Conservation (phyloP, 495 filamentous ascomycete species). For the Niebla homalea region DNA sequence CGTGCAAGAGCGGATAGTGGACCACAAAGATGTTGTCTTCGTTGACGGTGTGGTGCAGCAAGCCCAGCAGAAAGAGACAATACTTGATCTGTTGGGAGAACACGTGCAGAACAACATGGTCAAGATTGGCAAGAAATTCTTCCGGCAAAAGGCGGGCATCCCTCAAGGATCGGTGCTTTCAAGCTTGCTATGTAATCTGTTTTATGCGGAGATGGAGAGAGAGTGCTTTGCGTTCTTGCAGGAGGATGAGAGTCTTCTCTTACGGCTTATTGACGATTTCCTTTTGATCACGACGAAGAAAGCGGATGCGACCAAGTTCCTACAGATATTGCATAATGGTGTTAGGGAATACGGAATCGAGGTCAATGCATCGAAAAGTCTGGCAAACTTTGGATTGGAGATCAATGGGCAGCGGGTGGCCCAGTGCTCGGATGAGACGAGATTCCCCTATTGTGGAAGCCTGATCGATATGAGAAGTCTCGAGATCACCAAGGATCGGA, state of each 20-base stretch:
- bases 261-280: slow-evolving; percentile 87
- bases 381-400: slow-evolving; percentile 69
- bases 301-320: slow-evolving; percentile 51
- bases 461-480: slow-evolving; percentile 62
- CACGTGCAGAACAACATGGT: slow-evolving; percentile 76
- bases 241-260: slow-evolving; percentile 46
- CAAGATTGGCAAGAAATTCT: slow-evolving; percentile 81
- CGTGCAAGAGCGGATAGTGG: slow-evolving; percentile 25
- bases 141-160: slow-evolving; percentile 76
- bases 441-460: slow-evolving; percentile 82
- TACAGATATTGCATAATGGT: slow-evolving; percentile 66
- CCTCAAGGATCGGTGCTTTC: slow-evolving; percentile 87
- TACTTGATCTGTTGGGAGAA: slow-evolving; percentile 58
- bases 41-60: slow-evolving; percentile 46
- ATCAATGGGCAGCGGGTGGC: slow-evolving; percentile 43
- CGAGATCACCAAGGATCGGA: slow-evolving; percentile 53
- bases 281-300: slow-evolving; percentile 64
- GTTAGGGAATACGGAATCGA: slow-evolving; percentile 64
- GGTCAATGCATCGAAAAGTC: slow-evolving; percentile 63
- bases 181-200: slow-evolving; percentile 78
- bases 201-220: slow-evolving; percentile 76
- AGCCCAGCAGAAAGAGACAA: slow-evolving; percentile 35
- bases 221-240: slow-evolving; percentile 53
- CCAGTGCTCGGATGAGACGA: slow-evolving; percentile 28
- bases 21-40: slow-evolving; percentile 55